Evolutionary conservation across 2,329 filamentous ascomycete species (phyloP).

Genomic region (Trematosphaeria pertusa): DNA sequence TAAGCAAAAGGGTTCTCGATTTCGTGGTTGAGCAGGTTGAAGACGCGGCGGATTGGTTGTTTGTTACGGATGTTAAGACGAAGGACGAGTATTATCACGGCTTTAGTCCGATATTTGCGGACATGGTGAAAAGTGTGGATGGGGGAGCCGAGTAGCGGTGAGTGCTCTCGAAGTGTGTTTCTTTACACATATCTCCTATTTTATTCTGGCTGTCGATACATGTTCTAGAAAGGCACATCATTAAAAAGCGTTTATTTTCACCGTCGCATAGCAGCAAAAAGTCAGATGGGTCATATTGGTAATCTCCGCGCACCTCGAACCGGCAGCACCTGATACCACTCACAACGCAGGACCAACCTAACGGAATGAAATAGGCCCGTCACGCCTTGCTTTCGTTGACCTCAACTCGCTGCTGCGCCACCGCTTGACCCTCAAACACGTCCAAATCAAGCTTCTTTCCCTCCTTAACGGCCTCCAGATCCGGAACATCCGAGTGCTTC

Average conservation of each 20-base stretch:
- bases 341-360: no score
- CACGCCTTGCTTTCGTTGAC: slow-evolving; percentile 2
- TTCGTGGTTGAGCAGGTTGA: slow-evolving; percentile 39
- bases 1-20: slow-evolving; percentile 30
- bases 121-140: slow-evolving; percentile 30
- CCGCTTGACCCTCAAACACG: not conserved
- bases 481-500: slow-evolving; percentile 24
- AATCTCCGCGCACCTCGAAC: no score
- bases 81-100: slow-evolving; percentile 39
- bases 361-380: no score
- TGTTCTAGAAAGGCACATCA: no score
- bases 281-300: no score
- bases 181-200: no score
- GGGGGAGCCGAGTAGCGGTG: slow-evolving; percentile 8
- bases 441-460: slow-evolving; percentile 11
- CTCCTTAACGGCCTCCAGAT: slow-evolving; percentile 20
- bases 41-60: slow-evolving; percentile 39
- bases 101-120: slow-evolving; percentile 32
- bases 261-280: no score
- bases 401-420: slow-evolving; percentile 1
- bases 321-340: no score
- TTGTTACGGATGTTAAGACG: slow-evolving; percentile 29
- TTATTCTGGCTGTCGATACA: no score
- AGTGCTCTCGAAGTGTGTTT: no score
- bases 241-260: no score